phyloP scores from a whole-genome alignment of 2,329 filamentous ascomycete genomes.

The Epichloe uncinata region DNA sequence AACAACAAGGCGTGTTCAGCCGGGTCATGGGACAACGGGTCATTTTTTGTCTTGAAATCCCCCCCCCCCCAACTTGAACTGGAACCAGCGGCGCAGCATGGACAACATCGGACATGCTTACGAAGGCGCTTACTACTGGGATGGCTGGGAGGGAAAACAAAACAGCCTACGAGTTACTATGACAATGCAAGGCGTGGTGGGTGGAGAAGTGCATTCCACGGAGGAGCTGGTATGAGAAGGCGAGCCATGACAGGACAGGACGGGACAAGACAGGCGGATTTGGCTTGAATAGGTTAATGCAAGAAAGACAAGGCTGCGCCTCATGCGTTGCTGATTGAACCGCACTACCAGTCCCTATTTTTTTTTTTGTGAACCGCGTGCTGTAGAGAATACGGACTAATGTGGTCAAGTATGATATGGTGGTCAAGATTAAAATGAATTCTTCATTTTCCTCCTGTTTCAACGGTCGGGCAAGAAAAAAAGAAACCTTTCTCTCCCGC shows the following conservation, averaged over 20 bases:
- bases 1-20: background rate
- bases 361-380: too few species aligned
- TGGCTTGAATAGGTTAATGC: background rate
- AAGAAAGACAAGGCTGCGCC: too few species aligned
- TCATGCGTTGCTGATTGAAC: too few species aligned
- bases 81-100: background rate
- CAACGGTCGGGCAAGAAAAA: too few species aligned
- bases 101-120: background rate
- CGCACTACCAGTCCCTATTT: too few species aligned
- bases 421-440: too few species aligned
- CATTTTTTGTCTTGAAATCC: background rate
- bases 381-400: too few species aligned
- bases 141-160: background rate
- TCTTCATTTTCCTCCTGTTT: too few species aligned
- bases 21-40: background rate
- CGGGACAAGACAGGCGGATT: background rate
- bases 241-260: background rate
- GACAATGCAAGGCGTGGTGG: background rate
- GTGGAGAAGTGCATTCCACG: background rate
- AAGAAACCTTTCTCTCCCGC: too few species aligned
- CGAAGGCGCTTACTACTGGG: background rate
- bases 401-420: too few species aligned
- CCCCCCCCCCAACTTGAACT: background rate
- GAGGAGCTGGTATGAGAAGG: background rate
- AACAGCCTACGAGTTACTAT: background rate